Evolutionary conservation across 176 grass and related monocot genomes (phyloP).

Genomic region (Aegilops speltoides): DNA sequence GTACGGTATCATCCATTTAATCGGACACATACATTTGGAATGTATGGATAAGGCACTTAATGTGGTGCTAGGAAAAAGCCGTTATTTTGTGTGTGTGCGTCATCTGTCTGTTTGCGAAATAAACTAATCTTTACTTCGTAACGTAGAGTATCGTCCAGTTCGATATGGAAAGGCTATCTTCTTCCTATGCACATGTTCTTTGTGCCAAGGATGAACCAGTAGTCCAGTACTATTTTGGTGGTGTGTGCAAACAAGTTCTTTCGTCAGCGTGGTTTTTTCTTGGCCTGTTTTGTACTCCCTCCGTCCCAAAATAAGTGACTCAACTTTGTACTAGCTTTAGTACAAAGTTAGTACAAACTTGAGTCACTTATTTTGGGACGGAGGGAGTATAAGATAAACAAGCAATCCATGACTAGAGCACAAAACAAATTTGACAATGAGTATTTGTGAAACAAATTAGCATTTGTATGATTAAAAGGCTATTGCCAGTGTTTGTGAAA

Average conservation of each 20-base stretch:
- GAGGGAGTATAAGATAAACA: conserved; percentile 12
- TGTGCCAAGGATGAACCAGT: neutral
- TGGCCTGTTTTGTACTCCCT: neutral
- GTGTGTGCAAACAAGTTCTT: neutral
- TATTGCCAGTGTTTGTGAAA: neutral
- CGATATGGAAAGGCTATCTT: neutral
- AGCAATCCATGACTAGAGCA: conserved; percentile 7
- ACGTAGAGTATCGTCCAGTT: neutral
- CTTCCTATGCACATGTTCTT: conserved; percentile 7
- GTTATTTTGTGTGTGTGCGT: neutral
- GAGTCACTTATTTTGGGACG: too few relatives aligned
- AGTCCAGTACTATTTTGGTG: neutral
- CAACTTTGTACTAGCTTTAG: too few relatives aligned
- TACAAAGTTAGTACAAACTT: too few relatives aligned
- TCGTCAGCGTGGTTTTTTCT: neutral
- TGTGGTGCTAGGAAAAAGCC: neutral
- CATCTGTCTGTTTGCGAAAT: neutral
- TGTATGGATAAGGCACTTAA: neutral
- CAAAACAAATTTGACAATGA: conserved; percentile 1
- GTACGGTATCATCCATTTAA: neutral
- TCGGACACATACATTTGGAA: neutral
- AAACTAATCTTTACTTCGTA: neutral
- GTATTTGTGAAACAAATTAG: neutral
- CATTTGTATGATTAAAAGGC: neutral
- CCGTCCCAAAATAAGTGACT: too few relatives aligned